A percentile compares a stretch with the other conserved stretches of the same genome.
phyloP scores from a whole-genome alignment of 1,284 basidiomycete species.

The Malassezia pachydermatis region DNA sequence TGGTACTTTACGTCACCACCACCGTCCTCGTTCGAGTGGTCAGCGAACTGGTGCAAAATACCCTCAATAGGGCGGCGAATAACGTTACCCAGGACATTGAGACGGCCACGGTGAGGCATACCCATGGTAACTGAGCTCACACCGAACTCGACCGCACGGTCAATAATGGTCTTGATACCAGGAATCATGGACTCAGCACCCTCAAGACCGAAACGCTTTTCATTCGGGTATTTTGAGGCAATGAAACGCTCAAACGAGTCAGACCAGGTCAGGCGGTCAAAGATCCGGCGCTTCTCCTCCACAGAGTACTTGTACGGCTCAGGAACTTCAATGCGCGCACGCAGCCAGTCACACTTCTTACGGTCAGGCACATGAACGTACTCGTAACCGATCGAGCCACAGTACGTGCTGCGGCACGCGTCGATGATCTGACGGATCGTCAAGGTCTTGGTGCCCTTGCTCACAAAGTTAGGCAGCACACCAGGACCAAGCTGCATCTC shows the following conservation, averaged over 20 bases:
- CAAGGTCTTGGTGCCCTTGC: constrained; percentile 76
- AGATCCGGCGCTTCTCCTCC: constrained; percentile 97
- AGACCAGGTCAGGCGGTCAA: constrained; percentile 98
- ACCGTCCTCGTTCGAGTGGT: constrained; percentile 49
- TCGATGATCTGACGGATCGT: constrained; percentile 84
- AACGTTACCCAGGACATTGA: constrained; percentile 96
- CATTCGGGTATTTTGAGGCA: constrained; percentile 94
- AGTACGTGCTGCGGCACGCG: constrained; percentile 85
- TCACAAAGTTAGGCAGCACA: constrained; percentile 81
- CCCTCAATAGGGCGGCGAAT: constrained; percentile 97
- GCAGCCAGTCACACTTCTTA: constrained; percentile 98
- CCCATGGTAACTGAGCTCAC: constrained; percentile 93
- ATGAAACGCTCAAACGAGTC: constrained; percentile 99
- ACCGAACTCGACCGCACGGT: constrained; percentile 90
- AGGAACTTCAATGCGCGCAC: constrained; percentile 88
- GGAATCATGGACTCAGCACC: constrained; percentile 96
- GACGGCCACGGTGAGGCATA: constrained; percentile 97
- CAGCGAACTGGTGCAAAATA: constrained; percentile 93
- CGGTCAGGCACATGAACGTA: constrained; percentile 98
- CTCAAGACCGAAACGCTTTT: constrained; percentile 98
- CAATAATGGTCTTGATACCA: constrained; percentile 95
- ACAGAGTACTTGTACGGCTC: constrained; percentile 96
- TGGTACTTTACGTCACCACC: constrained; percentile 99
- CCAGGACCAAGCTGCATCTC: constrained; percentile 89
- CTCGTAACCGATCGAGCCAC: constrained; percentile 86